These are phyloP conservation scores for Tricholoma hemisulphureum DNA, from an alignment of 768 basidiomycete genomes.

Conservation along the genomic window DNA sequence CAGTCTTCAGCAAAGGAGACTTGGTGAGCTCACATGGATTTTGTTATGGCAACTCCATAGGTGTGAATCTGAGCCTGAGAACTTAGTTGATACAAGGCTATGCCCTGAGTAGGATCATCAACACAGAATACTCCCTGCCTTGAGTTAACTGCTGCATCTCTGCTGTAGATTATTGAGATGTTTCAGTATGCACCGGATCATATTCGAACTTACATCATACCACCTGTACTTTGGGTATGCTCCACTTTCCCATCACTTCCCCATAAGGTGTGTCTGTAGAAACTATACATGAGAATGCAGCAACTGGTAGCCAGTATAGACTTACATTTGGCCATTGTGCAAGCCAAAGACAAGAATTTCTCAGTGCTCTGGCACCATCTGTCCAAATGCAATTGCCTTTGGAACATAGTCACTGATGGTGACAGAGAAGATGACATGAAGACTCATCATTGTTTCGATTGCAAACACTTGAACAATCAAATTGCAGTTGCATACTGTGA, in stretches of 20 bases:
- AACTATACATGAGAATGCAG: background rate
- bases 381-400: conserved; percentile 18
- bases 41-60: conserved; percentile 5
- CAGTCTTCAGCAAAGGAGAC: conserved; percentile 12
- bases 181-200: too few relatives aligned
- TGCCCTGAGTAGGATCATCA: conserved; percentile 15
- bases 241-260: conserved; percentile 10
- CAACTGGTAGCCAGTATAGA: background rate
- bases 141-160: conserved; percentile 7
- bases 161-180: conserved; percentile 6
- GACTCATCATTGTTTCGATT: conserved; percentile 11
- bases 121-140: conserved; percentile 12
- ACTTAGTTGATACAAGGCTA: conserved; percentile 12
- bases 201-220: conserved; percentile 17
- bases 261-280: conserved; percentile 17
- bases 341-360: conserved; percentile 17
- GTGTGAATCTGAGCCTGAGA: conserved; percentile 2
- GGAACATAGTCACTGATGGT: conserved; percentile 11
- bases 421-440: conserved; percentile 14
- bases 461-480: conserved; percentile 17
- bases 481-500: conserved; percentile 18
- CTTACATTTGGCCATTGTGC: conserved; percentile 19
- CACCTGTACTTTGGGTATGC: conserved; percentile 9
- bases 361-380: conserved; percentile 9
- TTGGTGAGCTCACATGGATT: conserved; percentile 1